phyloP scores from a whole-genome alignment of 2,329 filamentous ascomycete genomes.

The Sphaerostilbella broomeana region DNA sequence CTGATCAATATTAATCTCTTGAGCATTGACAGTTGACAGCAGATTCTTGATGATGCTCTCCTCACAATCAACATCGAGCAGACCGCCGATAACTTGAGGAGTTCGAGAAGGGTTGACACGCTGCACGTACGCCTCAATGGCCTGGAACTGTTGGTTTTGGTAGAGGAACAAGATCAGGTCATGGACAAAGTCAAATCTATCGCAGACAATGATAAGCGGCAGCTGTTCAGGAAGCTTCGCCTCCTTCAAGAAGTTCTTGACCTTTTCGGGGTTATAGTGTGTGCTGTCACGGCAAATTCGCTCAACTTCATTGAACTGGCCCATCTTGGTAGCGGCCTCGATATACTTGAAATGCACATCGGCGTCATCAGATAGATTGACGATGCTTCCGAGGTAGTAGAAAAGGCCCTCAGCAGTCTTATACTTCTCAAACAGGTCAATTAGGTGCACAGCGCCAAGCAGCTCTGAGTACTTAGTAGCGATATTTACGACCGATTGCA shows the following conservation, averaged over 20 bases:
- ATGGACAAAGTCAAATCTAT: slow-evolving; percentile 98
- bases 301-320: slow-evolving; percentile 92
- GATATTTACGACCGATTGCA: slow-evolving; percentile 90
- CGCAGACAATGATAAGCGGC: slow-evolving; percentile 95
- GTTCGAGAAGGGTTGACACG: slow-evolving; percentile 88
- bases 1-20: slow-evolving; percentile 86
- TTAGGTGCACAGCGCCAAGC: slow-evolving; percentile 77
- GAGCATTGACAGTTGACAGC: slow-evolving; percentile 73
- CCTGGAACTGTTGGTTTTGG: slow-evolving; percentile 98
- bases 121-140: slow-evolving; percentile 97
- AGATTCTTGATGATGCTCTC: slow-evolving; percentile 94
- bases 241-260: slow-evolving; percentile 99
- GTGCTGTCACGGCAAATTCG: slow-evolving; percentile 94
- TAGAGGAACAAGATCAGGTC: slow-evolving; percentile 95
- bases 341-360: slow-evolving; percentile 99
- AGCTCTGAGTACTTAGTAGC: slow-evolving; percentile 98
- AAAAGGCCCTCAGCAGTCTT: slow-evolving; percentile 94
- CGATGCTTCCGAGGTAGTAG: slow-evolving; percentile 96
- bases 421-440: slow-evolving; percentile 95
- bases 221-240: slow-evolving; percentile 87
- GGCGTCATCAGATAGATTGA: slow-evolving; percentile 90
- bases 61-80: slow-evolving; percentile 95
- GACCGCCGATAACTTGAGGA: slow-evolving; percentile 84
- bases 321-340: slow-evolving; percentile 89
- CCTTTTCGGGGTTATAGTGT: slow-evolving; percentile 84